Evolutionary conservation across 2,329 filamentous ascomycete species (phyloP), one percentile per base, ranked within the genome.

Genomic region (Thelonectria discophora): DNA sequence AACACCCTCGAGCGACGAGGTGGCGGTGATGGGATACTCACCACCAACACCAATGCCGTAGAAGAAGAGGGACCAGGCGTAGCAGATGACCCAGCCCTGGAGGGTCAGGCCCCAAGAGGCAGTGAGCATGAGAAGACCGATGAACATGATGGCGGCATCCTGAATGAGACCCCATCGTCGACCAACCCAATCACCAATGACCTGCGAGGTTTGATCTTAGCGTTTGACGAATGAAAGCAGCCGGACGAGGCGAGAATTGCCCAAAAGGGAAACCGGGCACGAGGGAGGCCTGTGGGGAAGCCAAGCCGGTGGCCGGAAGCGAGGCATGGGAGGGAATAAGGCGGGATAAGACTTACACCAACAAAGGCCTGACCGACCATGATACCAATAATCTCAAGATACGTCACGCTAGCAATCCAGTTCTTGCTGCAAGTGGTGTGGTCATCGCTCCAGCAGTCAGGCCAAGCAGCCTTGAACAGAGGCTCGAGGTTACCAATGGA

Each of bases 11-110:
- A 98, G 97, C 62, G 93, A 94, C 9, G 92, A 93, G 12, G 94
- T 97, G 17, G 94, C 94, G 34, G 94, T 98, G 85, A 97, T 97
- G 65, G 94, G 94, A 75, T 98, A 97, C 80, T 97, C 94, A 69
- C 93, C 93, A 71, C 93, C 92, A 57, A 89, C 87, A 66, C 86
- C 87, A 52, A 87, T 80, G 55, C 73, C 74, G 73, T 81, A 81
- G 82, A 98, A 92, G 84, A 97, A 97, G 39, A 98, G 86, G 40
- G 92, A 92, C 91, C 92, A 97, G 64, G 90, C 91, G 76, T 98
- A 98, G 84, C 93, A 97, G 74, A 97, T 97, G 60, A 98, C 91
- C 94, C 94, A 98, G 71, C 94, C 94, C 73, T 98, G 89, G 52
- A 96, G 84, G 37, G 87, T 92, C 32, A 90, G 79, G 64, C 94